A percentile compares a stretch with the other conserved stretches of the same genome.
These are phyloP conservation scores for Acanthamoeba castellanii DNA, from an alignment of 208 protist genomes.

Conservation along the genomic window DNA sequence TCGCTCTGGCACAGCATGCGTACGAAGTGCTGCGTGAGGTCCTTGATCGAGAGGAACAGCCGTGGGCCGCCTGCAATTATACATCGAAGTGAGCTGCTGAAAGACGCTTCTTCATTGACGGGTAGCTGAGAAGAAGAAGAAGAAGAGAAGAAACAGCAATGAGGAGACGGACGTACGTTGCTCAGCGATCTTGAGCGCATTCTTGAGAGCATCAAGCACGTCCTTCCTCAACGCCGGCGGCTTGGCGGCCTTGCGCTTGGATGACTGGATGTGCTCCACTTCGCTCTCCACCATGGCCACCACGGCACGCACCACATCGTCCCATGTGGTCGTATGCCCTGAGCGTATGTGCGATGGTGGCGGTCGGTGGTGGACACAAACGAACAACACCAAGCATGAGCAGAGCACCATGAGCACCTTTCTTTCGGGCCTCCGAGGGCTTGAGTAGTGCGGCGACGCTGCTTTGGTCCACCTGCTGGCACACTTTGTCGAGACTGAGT, in stretches of 20 bases:
- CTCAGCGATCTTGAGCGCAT: conserved; percentile 12
- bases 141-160: neutral
- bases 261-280: conserved; percentile 4
- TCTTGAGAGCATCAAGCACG: conserved; percentile 6
- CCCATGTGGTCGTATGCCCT: conserved; percentile 43
- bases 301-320: conserved; percentile 24
- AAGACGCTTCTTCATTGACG: too few relatives aligned
- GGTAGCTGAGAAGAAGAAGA: neutral
- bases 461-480: conserved; percentile 55
- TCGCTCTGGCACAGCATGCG: conserved; percentile 52
- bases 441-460: conserved; percentile 1
- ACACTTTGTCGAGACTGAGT: conserved; percentile 57
- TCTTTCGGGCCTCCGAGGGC: neutral
- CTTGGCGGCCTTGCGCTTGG: conserved; percentile 35
- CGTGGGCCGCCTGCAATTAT: neutral
- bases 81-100: neutral
- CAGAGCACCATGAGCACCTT: neutral
- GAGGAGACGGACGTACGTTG: conserved; percentile 14
- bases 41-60: conserved; percentile 36
- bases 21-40: conserved; percentile 38
- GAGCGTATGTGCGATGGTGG: too few relatives aligned
- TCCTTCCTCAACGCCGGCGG: conserved; percentile 16
- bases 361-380: too few relatives aligned
- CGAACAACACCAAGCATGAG: neutral
- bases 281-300: conserved; percentile 46